Conservation (phyloP, 768 basidiomycete genomes). For the Pleurotus cornucopiae region DNA sequence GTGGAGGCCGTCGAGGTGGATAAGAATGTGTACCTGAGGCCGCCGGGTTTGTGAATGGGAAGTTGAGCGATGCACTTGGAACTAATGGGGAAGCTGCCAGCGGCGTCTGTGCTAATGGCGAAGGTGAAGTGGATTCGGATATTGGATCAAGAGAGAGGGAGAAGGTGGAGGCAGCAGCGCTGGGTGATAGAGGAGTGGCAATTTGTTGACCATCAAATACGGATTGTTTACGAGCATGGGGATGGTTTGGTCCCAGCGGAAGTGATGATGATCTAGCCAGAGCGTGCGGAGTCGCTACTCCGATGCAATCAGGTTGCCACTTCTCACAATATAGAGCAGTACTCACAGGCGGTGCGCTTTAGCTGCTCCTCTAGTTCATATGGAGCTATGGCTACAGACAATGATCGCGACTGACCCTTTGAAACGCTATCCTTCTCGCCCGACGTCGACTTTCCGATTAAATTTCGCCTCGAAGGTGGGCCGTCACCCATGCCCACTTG, state of each 20-base stretch:
- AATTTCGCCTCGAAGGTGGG: constrained; percentile 39
- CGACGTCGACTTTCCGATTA: constrained; percentile 51
- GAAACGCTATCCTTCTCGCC: constrained; percentile 31
- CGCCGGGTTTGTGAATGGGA: constrained; percentile 15
- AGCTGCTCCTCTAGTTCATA: constrained; percentile 38
- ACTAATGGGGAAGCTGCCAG: constrained; percentile 20
- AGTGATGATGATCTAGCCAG: constrained; percentile 49
- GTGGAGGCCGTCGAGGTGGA: constrained; percentile 22
- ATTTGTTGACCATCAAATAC: constrained; percentile 48
- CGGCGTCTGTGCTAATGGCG: constrained; percentile 28
- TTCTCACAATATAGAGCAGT: background rate
- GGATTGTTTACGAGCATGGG: constrained; percentile 76
- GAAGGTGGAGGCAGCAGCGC: constrained; percentile 43
- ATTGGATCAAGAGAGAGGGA: constrained; percentile 47
- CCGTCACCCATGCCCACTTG: constrained; percentile 23
- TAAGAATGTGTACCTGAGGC: constrained; percentile 8
- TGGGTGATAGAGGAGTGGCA: constrained; percentile 23
- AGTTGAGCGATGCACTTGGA: constrained; percentile 12
- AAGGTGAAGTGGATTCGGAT: constrained; percentile 35
- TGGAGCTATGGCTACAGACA: constrained; percentile 61
- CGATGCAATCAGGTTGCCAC: background rate
- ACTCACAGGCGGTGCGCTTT: constrained; percentile 20
- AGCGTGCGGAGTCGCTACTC: constrained; percentile 17
- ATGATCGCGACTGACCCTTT: constrained; percentile 52
- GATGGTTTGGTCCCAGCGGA: constrained; percentile 56